Evolutionary conservation across 1,284 basidiomycete genomes (phyloP).

Genomic region (Cryptococcus wingfieldii): DNA sequence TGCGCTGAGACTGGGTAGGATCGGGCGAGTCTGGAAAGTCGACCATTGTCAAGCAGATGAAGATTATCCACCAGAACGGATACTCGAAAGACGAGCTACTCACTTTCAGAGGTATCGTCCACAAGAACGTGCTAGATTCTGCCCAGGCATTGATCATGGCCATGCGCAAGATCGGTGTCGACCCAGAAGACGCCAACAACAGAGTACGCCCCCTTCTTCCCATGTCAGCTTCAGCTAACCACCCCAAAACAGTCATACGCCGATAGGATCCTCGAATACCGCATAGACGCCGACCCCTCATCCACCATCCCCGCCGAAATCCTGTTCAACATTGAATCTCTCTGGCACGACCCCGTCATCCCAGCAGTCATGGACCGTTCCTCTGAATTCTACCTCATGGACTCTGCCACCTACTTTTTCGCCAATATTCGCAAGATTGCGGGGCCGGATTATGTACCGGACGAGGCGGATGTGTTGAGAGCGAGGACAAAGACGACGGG

Average conservation of each 20-base stretch:
- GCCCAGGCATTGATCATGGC: constrained; percentile 83
- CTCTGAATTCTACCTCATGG: constrained; percentile 94
- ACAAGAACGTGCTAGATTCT: constrained; percentile 70
- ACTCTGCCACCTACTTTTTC: constrained; percentile 92
- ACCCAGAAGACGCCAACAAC: constrained; percentile 73
- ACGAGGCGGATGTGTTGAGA: constrained; percentile 81
- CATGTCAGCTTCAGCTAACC: background rate
- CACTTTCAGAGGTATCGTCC: constrained; percentile 73
- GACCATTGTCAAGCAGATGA: constrained; percentile 99
- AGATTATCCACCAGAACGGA: constrained; percentile 95
- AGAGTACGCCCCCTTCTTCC: constrained; percentile 52
- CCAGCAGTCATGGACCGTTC: constrained; percentile 77
- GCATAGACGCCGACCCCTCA: constrained; percentile 49
- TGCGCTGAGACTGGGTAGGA: constrained; percentile 46
- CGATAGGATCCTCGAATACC: constrained; percentile 52
- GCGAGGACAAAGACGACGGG: constrained; percentile 89
- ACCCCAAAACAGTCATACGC: constrained; percentile 43
- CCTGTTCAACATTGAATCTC: constrained; percentile 69
- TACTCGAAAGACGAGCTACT: constrained; percentile 77
- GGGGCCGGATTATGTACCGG: constrained; percentile 72
- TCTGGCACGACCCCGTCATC: constrained; percentile 91
- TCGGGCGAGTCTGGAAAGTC: constrained; percentile 89
- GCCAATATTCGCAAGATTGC: constrained; percentile 78
- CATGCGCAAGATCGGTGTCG: constrained; percentile 83
- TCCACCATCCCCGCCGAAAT: constrained; percentile 53